These are phyloP conservation scores for Xylaria sp. DNA, from an alignment of 2,329 filamentous ascomycete species.

Conservation along the genomic window DNA sequence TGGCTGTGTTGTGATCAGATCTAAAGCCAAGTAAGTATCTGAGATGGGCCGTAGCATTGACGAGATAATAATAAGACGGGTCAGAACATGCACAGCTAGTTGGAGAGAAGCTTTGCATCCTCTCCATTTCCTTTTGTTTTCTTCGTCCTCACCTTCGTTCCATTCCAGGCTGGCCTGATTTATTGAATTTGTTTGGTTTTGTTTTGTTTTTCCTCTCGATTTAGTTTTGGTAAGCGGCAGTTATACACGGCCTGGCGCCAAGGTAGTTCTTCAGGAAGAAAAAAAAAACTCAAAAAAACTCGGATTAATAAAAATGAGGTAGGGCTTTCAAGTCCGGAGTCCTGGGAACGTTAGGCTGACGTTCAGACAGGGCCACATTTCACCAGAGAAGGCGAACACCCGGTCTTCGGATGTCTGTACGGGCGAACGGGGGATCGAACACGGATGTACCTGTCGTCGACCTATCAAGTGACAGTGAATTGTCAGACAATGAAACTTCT, in stretches of 20 bases:
- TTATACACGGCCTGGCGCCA: conserved; percentile 8
- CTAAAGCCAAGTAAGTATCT: no score
- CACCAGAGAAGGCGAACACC: conserved; percentile 4
- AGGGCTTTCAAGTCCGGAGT: background rate
- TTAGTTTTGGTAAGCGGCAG: background rate
- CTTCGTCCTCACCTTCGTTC: background rate
- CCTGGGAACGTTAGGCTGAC: background rate
- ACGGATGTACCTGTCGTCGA: background rate
- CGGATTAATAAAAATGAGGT: conserved; percentile 9
- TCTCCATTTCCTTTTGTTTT: background rate
- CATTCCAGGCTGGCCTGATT: background rate
- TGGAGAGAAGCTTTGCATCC: background rate
- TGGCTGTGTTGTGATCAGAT: conserved; percentile 8
- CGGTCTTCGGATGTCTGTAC: background rate
- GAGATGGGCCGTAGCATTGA: background rate
- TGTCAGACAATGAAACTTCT: background rate
- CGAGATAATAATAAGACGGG: conserved; percentile 12
- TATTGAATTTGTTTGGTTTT: background rate
- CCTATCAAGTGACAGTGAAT: background rate
- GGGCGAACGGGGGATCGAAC: background rate
- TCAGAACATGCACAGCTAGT: background rate
- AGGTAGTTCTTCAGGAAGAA: background rate
- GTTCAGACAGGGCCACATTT: background rate
- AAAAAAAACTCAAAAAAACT: background rate
- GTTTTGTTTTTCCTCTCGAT: background rate